Base-by-base conservation (phyloP, 2,329 filamentous ascomycete genomes). In the Ceratocystis alfenasii region DNA sequence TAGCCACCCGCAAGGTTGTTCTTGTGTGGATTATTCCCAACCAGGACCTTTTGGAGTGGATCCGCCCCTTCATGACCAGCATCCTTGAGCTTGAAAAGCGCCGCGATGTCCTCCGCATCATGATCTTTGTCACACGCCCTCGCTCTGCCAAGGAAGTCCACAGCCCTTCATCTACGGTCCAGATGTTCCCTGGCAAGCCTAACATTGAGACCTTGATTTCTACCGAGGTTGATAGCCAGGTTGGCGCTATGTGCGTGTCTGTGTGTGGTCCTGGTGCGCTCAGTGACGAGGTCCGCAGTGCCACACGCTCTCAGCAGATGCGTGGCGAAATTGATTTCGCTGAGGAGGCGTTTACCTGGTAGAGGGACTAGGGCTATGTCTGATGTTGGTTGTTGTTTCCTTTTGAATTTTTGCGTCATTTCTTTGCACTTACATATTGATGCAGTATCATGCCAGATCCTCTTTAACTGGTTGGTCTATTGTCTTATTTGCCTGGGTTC, bases 21-120 rank as follows among this genome's bases (percentile, higher is more conserved):
- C 80, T 93, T 28, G 84, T 91, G 50, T 93, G 89, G 89, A 86
- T 86, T 62, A 88, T 93, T 66, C 88, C 89, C 71, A 87, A 83
- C 71, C 87, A 87, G 70, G 88, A 91, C 76, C 88, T 91, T 73
- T 80, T 92, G 36, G 88, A 92, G 74, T 92, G 88, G 88, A 90
- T 91, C 72, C 81, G 87, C 60, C 87, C 87, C 6, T 91, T 87
- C 87, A 91, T 92, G 88, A 90, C 87, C 2, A 81, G 87, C 72
- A 90, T 91, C 68, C 79, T 91, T 48, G 82, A 83, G 67, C 88
- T 91, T 85, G 86, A 89, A 66, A 83, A 81, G 73, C 83, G 88
- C 62, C 82, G 88, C 66, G 88, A 91, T 68, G 81, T 88, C 64
- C 79, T 92, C 65, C 85, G 86, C 70, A 88, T 92, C 74, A 83